Conservation (phyloP, 2,329 filamentous ascomycete genomes). For the Curvularia sp. region DNA sequence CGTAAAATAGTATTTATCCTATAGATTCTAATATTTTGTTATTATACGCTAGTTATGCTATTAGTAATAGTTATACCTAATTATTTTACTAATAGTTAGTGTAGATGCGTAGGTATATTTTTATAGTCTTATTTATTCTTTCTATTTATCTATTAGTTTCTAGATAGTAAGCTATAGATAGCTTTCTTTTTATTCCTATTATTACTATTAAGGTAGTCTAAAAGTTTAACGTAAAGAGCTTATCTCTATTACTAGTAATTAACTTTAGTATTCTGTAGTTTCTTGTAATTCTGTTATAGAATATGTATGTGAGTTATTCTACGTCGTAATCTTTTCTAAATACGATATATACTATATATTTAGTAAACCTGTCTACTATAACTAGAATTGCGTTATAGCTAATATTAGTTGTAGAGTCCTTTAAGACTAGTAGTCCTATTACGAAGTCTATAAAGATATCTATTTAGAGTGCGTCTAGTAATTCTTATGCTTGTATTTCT, state of each 20-base stretch:
- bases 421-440: too few relatives aligned
- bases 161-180: constrained; percentile 7
- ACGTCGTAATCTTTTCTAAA: neutral
- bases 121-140: constrained; percentile 10
- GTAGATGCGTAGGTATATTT: too few relatives aligned
- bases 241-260: neutral
- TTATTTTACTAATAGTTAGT: too few relatives aligned
- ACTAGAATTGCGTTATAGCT: neutral
- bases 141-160: constrained; percentile 10
- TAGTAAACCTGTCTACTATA: neutral
- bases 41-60: too few relatives aligned
- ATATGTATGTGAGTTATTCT: neutral
- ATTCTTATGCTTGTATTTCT: too few relatives aligned
- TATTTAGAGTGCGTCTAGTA: too few relatives aligned
- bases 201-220: neutral
- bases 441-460: too few relatives aligned
- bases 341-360: neutral
- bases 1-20: too few relatives aligned
- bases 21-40: too few relatives aligned
- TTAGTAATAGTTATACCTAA: too few relatives aligned
- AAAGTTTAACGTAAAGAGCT: neutral
- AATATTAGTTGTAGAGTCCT: too few relatives aligned
- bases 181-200: neutral
- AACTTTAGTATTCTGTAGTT: neutral
- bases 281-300: neutral